These are phyloP conservation scores for Penicillium expansum DNA, from an alignment of 2,329 filamentous ascomycete species.

Conservation along the genomic window DNA sequence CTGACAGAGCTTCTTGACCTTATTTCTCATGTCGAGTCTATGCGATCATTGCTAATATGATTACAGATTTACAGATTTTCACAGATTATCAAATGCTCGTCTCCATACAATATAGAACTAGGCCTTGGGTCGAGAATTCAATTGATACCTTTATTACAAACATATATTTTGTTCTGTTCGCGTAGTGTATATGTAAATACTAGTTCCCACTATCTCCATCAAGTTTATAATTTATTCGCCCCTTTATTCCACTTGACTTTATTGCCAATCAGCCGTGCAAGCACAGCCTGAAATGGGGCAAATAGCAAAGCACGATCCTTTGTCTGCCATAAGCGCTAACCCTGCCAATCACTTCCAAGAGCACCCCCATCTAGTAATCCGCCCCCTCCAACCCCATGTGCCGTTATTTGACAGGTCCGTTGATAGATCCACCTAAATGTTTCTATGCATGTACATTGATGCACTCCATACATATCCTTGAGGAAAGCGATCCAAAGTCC, in stretches of 20 bases:
- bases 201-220: background rate
- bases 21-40: conserved; percentile 9
- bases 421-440: background rate
- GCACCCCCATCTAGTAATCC: background rate
- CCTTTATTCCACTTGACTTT: background rate
- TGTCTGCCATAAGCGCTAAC: background rate
- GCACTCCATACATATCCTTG: background rate
- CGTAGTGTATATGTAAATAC: background rate
- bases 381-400: background rate
- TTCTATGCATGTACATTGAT: background rate
- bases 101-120: background rate
- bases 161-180: background rate
- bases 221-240: background rate
- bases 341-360: background rate
- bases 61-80: background rate
- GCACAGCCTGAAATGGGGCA: background rate
- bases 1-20: conserved; percentile 40
- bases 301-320: background rate
- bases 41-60: conserved; percentile 17
- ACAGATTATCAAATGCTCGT: background rate
- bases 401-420: background rate
- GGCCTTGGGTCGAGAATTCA: background rate
- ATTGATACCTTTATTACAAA: background rate
- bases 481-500: background rate
- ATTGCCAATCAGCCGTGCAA: background rate